phyloP scores from a whole-genome alignment of 108 stramenopile species.

The Cyclotella distinguenda region DNA sequence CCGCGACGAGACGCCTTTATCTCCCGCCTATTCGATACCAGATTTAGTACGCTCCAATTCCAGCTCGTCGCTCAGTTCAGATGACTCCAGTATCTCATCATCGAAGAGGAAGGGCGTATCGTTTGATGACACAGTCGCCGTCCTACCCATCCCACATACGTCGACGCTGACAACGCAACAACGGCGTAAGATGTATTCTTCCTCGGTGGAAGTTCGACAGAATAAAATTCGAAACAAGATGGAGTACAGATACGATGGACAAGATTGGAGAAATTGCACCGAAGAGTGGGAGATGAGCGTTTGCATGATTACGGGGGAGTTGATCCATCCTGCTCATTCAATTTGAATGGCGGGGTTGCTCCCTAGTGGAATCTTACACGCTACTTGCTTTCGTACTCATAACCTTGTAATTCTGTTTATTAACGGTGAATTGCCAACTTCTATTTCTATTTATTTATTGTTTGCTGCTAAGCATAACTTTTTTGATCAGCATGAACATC shows the following conservation, averaged over 20 bases:
- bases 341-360: not conserved
- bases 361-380: not conserved
- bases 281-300: conserved; percentile 49
- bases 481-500: too few species aligned
- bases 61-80: conserved; percentile 9
- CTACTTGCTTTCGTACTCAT: not conserved
- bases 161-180: conserved; percentile 18
- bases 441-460: too few species aligned
- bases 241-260: conserved; percentile 35
- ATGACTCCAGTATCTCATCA: conserved; percentile 8
- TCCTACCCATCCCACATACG: conserved; percentile 32
- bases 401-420: too few species aligned
- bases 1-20: not conserved
- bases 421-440: too few species aligned
- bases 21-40: not conserved
- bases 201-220: conserved; percentile 21
- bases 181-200: conserved; percentile 30
- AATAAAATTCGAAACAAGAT: conserved; percentile 39
- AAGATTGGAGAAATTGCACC: conserved; percentile 39
- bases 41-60: conserved; percentile 16
- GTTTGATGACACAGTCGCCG: conserved; percentile 20
- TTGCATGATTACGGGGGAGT: conserved; percentile 32
- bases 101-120: conserved; percentile 26
- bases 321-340: conserved; percentile 34
- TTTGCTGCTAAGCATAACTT: too few species aligned